Evolutionary conservation across 768 basidiomycete genomes (phyloP), one percentile per base, ranked within the genome.

Genomic region (Grammothele lineata): DNA sequence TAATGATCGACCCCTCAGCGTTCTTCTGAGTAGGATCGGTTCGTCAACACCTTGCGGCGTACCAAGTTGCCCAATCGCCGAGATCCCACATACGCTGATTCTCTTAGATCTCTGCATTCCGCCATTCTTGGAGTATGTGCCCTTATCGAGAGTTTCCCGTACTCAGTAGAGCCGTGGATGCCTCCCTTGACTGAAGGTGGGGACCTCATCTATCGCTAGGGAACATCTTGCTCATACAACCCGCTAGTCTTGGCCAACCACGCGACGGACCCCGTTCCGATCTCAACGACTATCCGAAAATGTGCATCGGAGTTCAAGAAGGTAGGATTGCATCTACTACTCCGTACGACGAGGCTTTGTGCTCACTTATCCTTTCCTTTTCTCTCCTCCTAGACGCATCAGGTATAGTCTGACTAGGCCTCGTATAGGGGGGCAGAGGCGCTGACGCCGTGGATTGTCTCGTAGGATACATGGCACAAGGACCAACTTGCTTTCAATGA

Each of bases 381-480:
- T 45, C n/a, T n/a, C 23, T 24, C 21, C 15, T 25, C 32, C 22
- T 55, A 67, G 59, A 71, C 70, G n/a, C 68, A 70, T 56, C 66
- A 67, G 66, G 65, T 61, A 40, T 40, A 51, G 51, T 38, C 11
- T 25, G 35, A 26, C 18, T 23, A 30, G 27, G 14, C 7, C 27
- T 30, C 27, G 27, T 30, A 30, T 14, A 7, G 27, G 27, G n/a
- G n/a, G n/a, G n/a, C n/a, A n/a, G n/a, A n/a, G n/a, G n/a, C n/a
- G n/a, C n/a, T n/a, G n/a, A n/a, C n/a, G n/a, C n/a, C n/a, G n/a
- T n/a, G n/a, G n/a, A n/a, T 7, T 17, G 32, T 39, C 11, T 40
- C 58, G 57, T 62, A 92, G 83, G 92, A 94, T 62, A 91, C 88
- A 27, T 92, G 90, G 90, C 87, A 89, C 59, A 88, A 86, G 59